phyloP scores from a whole-genome alignment of 1,284 basidiomycete genomes.

The Ceratobasidium sp. region DNA sequence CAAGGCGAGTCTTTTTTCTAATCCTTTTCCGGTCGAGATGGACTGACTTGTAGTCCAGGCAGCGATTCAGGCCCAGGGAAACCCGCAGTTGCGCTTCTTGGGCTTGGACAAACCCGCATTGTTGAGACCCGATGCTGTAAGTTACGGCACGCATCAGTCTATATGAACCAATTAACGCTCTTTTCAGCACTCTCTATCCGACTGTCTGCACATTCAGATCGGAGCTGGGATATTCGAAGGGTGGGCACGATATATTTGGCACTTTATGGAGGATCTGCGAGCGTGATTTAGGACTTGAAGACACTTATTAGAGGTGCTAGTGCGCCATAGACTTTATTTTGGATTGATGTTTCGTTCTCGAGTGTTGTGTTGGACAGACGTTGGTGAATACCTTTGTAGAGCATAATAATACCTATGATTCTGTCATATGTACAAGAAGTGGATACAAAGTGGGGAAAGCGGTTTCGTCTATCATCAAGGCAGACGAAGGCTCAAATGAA shows the following conservation, averaged over 20 bases:
- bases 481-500: too few species aligned
- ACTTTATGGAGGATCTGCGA: constrained; percentile 50
- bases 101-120: constrained; percentile 65
- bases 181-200: constrained; percentile 61
- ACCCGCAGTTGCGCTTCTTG: constrained; percentile 65
- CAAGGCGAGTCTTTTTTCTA: constrained; percentile 53
- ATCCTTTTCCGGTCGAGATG: neutral
- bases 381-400: neutral
- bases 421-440: neutral
- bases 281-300: neutral
- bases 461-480: too few species aligned
- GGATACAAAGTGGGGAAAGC: too few species aligned
- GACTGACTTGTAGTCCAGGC: constrained; percentile 48
- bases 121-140: constrained; percentile 66
- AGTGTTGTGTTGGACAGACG: neutral
- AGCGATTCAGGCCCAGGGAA: constrained; percentile 54
- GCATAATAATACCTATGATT: neutral
- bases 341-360: neutral
- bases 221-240: constrained; percentile 71
- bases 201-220: constrained; percentile 70
- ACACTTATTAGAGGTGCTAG: constrained; percentile 1
- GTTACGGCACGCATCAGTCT: constrained; percentile 45
- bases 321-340: neutral
- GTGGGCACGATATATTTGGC: constrained; percentile 75
- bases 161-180: neutral